Base-by-base conservation (phyloP, 202 grass and related monocot genomes). In the Eragrostis tef region DNA sequence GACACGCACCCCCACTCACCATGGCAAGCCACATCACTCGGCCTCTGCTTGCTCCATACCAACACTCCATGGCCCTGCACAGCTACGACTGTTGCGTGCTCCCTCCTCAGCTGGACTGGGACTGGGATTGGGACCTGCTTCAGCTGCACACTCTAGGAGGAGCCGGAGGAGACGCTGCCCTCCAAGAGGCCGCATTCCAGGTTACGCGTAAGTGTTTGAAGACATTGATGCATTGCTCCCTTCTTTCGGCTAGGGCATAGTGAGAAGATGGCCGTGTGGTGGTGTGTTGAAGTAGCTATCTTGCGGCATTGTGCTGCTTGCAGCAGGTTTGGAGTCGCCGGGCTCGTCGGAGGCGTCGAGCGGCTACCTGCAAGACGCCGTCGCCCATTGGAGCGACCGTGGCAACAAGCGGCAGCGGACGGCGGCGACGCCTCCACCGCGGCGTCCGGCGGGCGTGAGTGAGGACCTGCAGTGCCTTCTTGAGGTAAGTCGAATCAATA, bases 401-500 rank as follows among this genome's bases (percentile, higher is more conserved):
- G 64, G 80, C 86, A 92, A 80, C 77, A 92, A 94, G 80, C 86
- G 89, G 74, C 86, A 84, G 84, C 74, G 88, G 53, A 87, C 75
- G 81, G 68, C 46, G 12, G 51, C 56, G 61, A 6, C 79, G n/a
- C 26, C 63, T 71, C 20, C 85, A 11, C 54, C 63, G 67, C 63
- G 64, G 22, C 84, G 84, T 51, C 66, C 75, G 17, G 75, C 74
- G 6, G 27, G 72, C 64, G 65, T 64, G 44, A 70, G 74, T 64
- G 92, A 93, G 54, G 96, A 93, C 43, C 70, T 98, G 9, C 80
- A 85, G 2, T 64, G 64, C 81, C 90, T 95, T 83, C 70, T 98
- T 84, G 87, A 88, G 82, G 95, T 94, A 86, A 70, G 19, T 31
- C 10, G 6, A 58, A 9, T 24, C 54, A 20, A n/a, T 21, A 56